Percentiles rank a stretch among this genome's conserved stretches.
Conservation (phyloP, 2,329 filamentous ascomycete species). For the Colletotrichum filicis region DNA sequence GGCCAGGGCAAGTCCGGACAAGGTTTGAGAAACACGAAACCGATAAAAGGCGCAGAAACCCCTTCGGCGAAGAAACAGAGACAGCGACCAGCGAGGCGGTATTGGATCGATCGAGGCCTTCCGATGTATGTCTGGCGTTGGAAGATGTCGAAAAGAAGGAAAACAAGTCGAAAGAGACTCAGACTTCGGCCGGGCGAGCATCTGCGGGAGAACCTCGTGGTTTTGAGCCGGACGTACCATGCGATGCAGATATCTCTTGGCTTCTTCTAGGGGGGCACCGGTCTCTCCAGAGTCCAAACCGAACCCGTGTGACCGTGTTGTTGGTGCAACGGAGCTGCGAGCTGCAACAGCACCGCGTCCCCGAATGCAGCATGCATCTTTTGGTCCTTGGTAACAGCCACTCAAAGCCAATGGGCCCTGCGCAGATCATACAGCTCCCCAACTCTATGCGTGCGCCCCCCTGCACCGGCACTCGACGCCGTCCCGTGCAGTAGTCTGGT, state of each 20-base stretch:
- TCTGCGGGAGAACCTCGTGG: neutral
- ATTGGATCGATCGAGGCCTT: neutral
- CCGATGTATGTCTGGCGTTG: neutral
- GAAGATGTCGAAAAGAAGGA: neutral
- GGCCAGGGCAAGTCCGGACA: neutral
- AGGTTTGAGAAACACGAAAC: neutral
- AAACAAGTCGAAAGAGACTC: neutral
- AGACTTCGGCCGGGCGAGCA: too few species aligned
- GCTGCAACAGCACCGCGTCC: neutral
- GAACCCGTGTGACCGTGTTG: neutral
- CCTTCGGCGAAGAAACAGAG: neutral
- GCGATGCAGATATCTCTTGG: conserved; percentile 7
- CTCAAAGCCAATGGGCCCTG: conserved; percentile 9
- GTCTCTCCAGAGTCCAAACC: neutral
- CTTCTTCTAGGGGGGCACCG: neutral
- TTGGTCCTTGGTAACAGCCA: neutral
- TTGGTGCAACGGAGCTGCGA: conserved; percentile 4
- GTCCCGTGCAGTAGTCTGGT: conserved; percentile 18
- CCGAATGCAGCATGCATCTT: neutral
- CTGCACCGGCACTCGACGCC: conserved; percentile 13
- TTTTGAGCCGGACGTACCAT: neutral
- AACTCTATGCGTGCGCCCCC: neutral
- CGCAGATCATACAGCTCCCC: conserved; percentile 22
- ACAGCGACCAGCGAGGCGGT: neutral
- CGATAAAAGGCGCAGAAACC: neutral